Evolutionary conservation across 2,329 filamentous ascomycete species (phyloP), one percentile per base, ranked within the genome.

Genomic region (Exophiala aquamarina): DNA sequence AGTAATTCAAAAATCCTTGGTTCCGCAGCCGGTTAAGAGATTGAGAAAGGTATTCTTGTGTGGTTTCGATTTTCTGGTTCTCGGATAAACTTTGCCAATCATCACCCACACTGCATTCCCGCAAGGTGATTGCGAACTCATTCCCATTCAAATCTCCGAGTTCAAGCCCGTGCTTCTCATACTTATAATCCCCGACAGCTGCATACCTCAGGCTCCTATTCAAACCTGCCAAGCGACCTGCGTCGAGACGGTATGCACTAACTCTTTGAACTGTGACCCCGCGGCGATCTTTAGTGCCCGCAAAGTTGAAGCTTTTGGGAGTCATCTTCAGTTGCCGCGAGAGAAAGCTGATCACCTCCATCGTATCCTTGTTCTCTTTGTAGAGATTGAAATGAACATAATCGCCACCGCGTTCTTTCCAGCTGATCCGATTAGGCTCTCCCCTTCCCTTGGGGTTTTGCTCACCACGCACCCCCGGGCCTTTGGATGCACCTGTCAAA

Each of bases 281-380:
- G 54, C 91, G 83, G 37, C 89, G 81, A 64, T 96, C 91, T 68
- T 96, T 96, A 49, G 90, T 96, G 7, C 91, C 91, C 3, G 91
- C 89, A 59, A 95, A 92, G 48, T 82, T 77, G 58, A 91, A 87
- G 19, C 79, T 76, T 64, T 87, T 90, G 3, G 77, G 63, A 32
- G 77, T 77, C 55, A 87, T 74, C 62, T 85, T 87, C 54, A 95
- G 70, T 55, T 86, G 78, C 34, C 85, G 85, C 1, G 84, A 81
- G 32, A 96, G 78, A 61, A 86, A 88, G 43, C 82, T 84, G 43
- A 94, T 76, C 0, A 89, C 85, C 59, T 96, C 91, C 87, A 95
- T 94, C 1, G 91, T 96, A 64, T 96, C 91, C 63, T 92, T 91
- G 70, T 96, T 96, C 70, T 95, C 91, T 70, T 96, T 96, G 79